Evolutionary conservation across 2,329 filamentous ascomycete species (phyloP).

Genomic region (Monosporascus sp.): DNA sequence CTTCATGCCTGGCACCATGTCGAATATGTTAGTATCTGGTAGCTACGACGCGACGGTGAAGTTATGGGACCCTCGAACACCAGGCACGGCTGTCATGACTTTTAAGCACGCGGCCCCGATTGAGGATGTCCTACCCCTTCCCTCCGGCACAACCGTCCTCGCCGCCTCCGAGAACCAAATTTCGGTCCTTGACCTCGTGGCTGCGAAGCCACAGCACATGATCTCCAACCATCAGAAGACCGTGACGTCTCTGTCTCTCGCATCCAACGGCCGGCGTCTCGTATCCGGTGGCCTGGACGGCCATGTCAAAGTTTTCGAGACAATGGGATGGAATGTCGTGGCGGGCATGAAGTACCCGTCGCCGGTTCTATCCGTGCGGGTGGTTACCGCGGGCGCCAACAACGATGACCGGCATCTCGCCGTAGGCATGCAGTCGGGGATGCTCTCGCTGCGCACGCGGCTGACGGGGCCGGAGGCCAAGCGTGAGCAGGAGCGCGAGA

Average conservation of each 20-base stretch:
- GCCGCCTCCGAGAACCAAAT: constrained; percentile 82
- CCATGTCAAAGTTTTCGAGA: constrained; percentile 96
- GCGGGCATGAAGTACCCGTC: constrained; percentile 89
- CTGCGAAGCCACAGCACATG: constrained; percentile 78
- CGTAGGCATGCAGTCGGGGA: constrained; percentile 89
- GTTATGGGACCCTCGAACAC: constrained; percentile 83
- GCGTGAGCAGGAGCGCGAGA: constrained; percentile 69
- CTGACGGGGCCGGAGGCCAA: constrained; percentile 76
- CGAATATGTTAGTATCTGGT: constrained; percentile 78
- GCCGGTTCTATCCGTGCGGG: constrained; percentile 77
- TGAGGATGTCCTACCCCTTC: constrained; percentile 81
- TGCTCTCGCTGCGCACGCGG: constrained; percentile 87
- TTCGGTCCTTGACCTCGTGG: constrained; percentile 86
- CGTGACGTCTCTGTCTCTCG: constrained; percentile 79
- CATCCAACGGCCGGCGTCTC: constrained; percentile 73
- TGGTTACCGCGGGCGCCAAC: constrained; percentile 63
- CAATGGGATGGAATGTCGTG: constrained; percentile 92
- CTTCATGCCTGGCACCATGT: constrained; percentile 72
- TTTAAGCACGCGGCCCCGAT: constrained; percentile 92
- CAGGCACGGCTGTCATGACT: constrained; percentile 68
- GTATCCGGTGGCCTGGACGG: constrained; percentile 89
- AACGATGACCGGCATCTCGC: constrained; percentile 86
- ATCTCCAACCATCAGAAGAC: constrained; percentile 97
- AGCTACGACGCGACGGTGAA: constrained; percentile 93
- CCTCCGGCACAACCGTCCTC: constrained; percentile 79